Base-by-base conservation (phyloP, 805 yeast genomes). In the Clavispora santaluciae region DNA sequence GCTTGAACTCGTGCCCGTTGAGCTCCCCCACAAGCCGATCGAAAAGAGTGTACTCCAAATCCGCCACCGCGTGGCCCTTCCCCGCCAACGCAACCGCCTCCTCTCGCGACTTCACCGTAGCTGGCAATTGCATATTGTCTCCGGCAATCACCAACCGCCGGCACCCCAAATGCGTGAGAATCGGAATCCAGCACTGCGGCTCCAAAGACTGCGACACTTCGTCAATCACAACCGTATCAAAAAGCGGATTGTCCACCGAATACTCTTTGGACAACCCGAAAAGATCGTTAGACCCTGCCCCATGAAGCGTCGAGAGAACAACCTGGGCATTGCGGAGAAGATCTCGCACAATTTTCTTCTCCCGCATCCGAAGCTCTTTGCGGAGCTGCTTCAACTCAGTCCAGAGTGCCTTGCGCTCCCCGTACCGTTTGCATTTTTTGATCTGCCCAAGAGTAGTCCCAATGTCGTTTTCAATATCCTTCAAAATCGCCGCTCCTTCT, bases 141-240 rank as follows among this genome's bases (percentile, higher is more conserved):
- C 99, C 99, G 0, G 98, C 97, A 18, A 91, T 72, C 1, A 91
- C 76, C 18, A 91, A 59, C 40, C 80, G 73, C 25, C 72, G 70
- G 31, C 78, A 17, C 7, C 78, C 72, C 11, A 72, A 62, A 53
- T 86, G 91, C 28, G 76, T 74, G 3, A 88, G 70, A 6, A 93
- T 45, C 1, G 99, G 97, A 18, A 91, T 89, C 97, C 97, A 90
- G 54, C 97, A 89, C 50, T 91, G 95, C 1, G 97, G 95, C 55
- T 91, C 96, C 40, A 91, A 63, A 9, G 96, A 75, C 60, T 91
- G 99, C 0, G 97, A 88, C 0, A 91, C 96, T 61, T 91, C 99
- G 63, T 91, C 99, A 25, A 91, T 90, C 10, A 93, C 85, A 23
- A 91, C 69, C 0, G 95, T 79, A 48, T 86, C 87, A 55, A 91